These are phyloP conservation scores for Cordyceps farinosa DNA, from an alignment of 2,329 filamentous ascomycete genomes.

Conservation along the genomic window DNA sequence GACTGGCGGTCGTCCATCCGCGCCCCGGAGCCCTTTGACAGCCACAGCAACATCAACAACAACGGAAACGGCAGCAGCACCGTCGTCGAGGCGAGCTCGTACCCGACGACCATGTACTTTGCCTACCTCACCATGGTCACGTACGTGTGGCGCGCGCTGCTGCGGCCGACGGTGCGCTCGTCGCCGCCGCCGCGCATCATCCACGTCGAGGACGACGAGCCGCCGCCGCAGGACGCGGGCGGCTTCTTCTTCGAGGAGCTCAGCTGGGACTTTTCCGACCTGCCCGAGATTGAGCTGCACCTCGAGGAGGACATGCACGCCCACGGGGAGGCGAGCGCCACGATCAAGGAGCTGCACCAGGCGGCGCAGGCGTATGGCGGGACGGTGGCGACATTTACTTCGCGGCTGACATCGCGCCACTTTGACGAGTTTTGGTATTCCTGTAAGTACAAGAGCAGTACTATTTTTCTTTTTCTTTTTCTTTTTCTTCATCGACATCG, in stretches of 20 bases:
- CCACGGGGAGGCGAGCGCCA: conserved; percentile 17
- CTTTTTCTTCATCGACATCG: not conserved
- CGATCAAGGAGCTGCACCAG: conserved; percentile 20
- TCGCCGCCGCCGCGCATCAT: conserved; percentile 19
- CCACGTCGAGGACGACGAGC: conserved; percentile 15
- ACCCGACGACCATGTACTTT: conserved; percentile 20
- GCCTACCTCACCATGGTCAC: conserved; percentile 19
- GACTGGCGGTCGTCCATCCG: conserved; percentile 18
- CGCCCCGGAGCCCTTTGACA: conserved; percentile 6
- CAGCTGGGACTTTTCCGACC: conserved; percentile 18
- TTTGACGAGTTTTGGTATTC: conserved; percentile 21
- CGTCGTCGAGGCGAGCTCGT: not conserved
- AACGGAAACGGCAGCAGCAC: too few species aligned
- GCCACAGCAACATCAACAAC: too few species aligned
- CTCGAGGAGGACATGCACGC: conserved; percentile 14
- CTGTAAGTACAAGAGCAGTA: conserved; percentile 8
- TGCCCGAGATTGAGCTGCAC: conserved; percentile 20
- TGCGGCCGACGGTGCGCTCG: conserved; percentile 19
- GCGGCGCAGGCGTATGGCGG: conserved; percentile 19
- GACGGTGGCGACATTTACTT: conserved; percentile 17
- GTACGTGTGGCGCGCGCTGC: conserved; percentile 20
- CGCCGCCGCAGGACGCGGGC: conserved; percentile 8
- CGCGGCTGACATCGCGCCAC: conserved; percentile 18
- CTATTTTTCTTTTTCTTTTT: not conserved
- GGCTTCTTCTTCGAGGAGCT: conserved; percentile 19